Conservation (phyloP, 768 basidiomycete species). For the Lactarius sp. region DNA sequence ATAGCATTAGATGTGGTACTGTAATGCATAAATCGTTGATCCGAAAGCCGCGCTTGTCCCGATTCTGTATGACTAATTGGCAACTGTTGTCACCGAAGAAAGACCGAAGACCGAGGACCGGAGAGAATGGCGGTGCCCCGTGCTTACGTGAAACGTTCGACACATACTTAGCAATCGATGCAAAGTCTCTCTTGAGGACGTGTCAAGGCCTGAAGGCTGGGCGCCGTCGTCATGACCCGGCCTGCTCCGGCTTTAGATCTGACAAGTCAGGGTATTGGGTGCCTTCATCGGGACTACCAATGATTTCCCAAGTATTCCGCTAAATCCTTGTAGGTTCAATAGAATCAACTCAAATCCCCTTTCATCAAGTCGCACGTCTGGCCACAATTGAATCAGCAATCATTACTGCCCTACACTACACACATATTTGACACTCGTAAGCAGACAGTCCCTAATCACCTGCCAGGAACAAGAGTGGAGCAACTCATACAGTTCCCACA, state of each 20-base stretch:
- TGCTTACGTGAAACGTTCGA: slow-evolving; percentile 5
- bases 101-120: neutral
- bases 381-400: neutral
- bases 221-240: no score
- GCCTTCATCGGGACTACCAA: no score
- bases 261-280: no score
- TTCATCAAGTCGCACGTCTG: neutral
- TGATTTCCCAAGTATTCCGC: neutral
- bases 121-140: neutral
- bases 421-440: neutral
- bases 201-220: neutral
- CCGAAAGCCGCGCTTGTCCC: neutral
- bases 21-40: neutral
- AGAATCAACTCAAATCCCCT: neutral
- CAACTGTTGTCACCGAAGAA: neutral
- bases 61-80: neutral
- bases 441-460: neutral
- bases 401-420: neutral
- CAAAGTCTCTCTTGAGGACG: no score
- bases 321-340: neutral
- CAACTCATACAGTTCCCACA: neutral
- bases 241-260: no score
- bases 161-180: neutral
- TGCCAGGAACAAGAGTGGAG: no score
- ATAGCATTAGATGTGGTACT: no score